Conservation (phyloP, 2,329 filamentous ascomycete species). For the Sordariomycetes sp. region DNA sequence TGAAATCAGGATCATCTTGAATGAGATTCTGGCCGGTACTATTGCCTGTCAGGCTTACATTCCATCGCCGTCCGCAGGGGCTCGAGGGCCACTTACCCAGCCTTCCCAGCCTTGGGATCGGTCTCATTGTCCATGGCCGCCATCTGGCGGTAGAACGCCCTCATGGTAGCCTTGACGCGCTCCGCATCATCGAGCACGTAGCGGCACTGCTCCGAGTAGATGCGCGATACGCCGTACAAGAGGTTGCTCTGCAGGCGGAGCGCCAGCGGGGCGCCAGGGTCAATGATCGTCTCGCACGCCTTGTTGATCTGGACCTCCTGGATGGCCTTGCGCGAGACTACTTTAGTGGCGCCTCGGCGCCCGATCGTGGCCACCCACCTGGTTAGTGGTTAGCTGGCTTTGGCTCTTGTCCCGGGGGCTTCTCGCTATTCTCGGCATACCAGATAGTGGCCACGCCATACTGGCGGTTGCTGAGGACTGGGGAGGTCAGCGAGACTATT, state of each 20-base stretch:
- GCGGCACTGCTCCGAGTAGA: constrained; percentile 77
- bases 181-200: constrained; percentile 79
- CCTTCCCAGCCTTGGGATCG: constrained; percentile 60
- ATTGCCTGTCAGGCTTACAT: constrained; percentile 11
- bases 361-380: constrained; percentile 92
- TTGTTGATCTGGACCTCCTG: constrained; percentile 77
- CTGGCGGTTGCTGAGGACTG: constrained; percentile 72
- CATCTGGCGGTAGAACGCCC: constrained; percentile 46
- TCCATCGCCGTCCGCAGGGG: not conserved
- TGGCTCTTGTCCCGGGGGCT: not conserved
- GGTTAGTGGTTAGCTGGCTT: not conserved
- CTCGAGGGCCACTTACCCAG: constrained; percentile 53
- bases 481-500: constrained; percentile 13
- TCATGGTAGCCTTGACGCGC: constrained; percentile 63
- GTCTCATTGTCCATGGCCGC: constrained; percentile 21
- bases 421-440: constrained; percentile 36
- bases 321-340: constrained; percentile 78
- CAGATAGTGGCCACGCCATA: constrained; percentile 94
- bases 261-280: constrained; percentile 74
- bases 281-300: constrained; percentile 80
- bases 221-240: constrained; percentile 73
- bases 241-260: constrained; percentile 82
- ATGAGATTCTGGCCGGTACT: constrained; percentile 71
- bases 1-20: constrained; percentile 72
- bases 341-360: constrained; percentile 50